These are phyloP conservation scores for Wallacemonas sp. DNA, from an alignment of 208 protist genomes.

Conservation along the genomic window DNA sequence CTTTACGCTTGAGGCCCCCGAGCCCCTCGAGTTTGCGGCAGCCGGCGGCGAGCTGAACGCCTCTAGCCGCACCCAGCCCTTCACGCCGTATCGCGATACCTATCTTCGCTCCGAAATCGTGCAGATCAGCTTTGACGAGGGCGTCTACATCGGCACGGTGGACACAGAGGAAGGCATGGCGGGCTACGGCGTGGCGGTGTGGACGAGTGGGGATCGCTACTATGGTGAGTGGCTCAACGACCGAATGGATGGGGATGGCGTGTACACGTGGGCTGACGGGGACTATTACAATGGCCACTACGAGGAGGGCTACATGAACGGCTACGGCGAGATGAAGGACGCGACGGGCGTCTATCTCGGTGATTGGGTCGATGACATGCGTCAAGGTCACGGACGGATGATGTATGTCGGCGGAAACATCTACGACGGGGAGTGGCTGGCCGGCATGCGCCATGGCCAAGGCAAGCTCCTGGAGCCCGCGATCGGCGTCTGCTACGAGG, in stretches of 20 bases:
- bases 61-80: neutral
- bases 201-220: slow-evolving; percentile 81
- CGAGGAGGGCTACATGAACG: slow-evolving; percentile 58
- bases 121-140: slow-evolving; percentile 73
- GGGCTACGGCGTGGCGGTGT: slow-evolving; percentile 74
- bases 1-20: neutral
- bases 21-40: neutral
- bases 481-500: slow-evolving; percentile 56
- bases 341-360: slow-evolving; percentile 73
- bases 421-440: slow-evolving; percentile 89
- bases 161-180: slow-evolving; percentile 67
- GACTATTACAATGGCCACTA: slow-evolving; percentile 76
- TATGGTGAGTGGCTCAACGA: slow-evolving; percentile 78
- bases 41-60: neutral
- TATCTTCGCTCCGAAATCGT: slow-evolving; percentile 18
- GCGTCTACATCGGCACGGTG: slow-evolving; percentile 73
- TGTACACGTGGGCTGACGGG: slow-evolving; percentile 79
- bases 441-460: slow-evolving; percentile 78
- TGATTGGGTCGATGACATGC: slow-evolving; percentile 84
- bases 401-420: slow-evolving; percentile 66
- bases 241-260: slow-evolving; percentile 66
- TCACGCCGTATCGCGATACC: slow-evolving; percentile 1
- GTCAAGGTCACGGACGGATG: slow-evolving; percentile 79
- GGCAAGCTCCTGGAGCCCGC: slow-evolving; percentile 65
- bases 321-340: slow-evolving; percentile 81